A percentile compares a stretch with the other conserved stretches of the same genome.
Conservation (phyloP, 768 basidiomycete species). For the Russula virescens region DNA sequence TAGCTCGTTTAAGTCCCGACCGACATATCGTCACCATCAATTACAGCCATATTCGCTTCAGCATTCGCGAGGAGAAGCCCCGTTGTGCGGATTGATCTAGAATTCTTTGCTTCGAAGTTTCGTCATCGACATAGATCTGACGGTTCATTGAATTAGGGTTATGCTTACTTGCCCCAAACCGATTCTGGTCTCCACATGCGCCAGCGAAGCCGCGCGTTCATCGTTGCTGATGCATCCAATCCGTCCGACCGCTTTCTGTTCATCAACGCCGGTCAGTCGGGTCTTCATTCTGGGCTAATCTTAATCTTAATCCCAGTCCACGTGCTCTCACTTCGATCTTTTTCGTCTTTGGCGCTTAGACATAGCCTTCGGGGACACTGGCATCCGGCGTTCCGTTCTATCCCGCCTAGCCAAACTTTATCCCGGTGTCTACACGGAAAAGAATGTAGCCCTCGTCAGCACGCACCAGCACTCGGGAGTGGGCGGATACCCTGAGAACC, state of each 20-base stretch:
- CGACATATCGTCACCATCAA: neutral
- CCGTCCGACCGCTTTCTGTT: slow-evolving; percentile 61
- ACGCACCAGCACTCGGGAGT: slow-evolving; percentile 77
- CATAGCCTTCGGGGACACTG: slow-evolving; percentile 78
- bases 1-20: neutral
- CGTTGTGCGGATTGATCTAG: neutral
- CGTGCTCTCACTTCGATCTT: neutral
- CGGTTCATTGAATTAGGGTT: slow-evolving; percentile 43
- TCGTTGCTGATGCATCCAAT: slow-evolving; percentile 56
- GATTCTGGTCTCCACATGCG: slow-evolving; percentile 77
- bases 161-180: slow-evolving; percentile 57
- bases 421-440: slow-evolving; percentile 58
- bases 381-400: slow-evolving; percentile 65
- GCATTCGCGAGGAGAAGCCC: neutral
- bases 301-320: neutral
- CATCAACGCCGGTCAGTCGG: slow-evolving; percentile 59
- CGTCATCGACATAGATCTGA: neutral
- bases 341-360: slow-evolving; percentile 36
- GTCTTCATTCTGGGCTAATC: neutral
- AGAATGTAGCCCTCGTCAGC: slow-evolving; percentile 70
- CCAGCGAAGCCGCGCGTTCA: slow-evolving; percentile 70
- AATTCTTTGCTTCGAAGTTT: neutral
- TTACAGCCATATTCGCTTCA: slow-evolving; percentile 5
- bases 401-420: slow-evolving; percentile 48
- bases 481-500: slow-evolving; percentile 72